Base-by-base conservation (phyloP, 495 filamentous ascomycete genomes). In the Rostrohypoxylon terebratum region DNA sequence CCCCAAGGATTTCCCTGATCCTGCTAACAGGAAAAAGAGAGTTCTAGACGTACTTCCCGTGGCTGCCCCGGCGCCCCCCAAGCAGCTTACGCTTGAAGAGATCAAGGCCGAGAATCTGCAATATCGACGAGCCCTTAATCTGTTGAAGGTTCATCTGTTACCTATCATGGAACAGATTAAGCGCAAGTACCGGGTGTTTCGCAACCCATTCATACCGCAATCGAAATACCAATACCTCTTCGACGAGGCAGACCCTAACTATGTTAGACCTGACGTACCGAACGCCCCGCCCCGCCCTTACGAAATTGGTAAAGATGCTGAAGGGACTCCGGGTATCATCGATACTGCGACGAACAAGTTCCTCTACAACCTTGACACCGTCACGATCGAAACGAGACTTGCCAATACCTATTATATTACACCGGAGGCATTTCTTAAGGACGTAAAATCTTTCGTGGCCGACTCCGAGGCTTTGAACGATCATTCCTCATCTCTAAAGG, bases 81-180 rank as follows among this genome's bases (percentile, higher is more conserved):
- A 86, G 44, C 78, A 81, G 38, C 80, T 88, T 3, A 92, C 87
- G 16, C 93, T 93, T 74, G 92, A 92, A 59, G 90, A 97, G 77
- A 85, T 92, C 42, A 92, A 92, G 73, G 89, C 87, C 1, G 92
- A 94, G 81, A 93, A 90, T 75, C 89, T 91, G 79, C 87, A 88
- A 42, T 96, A 99, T 78, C 87, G 91, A 34, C 88, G 93, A 60
- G 87, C 87, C 2, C 83, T 97, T 38, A 97, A 98, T 77, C 79
- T 91, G 60, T 82, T 99, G 60, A 98, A 98, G 81, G 85, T 95
- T 16, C 85, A 90, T 23, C 89, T 99, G 59, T 94, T 97, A 79
- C 92, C 92, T 11, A 91, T 97, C 71, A 97, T 99, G 93, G 95
- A 98, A 68, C 91, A 96, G 80, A 92, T 98, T 66, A 92, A 96